Conservation (phyloP, 176 grass and related monocot genomes). For the Rhynchospora pubera region DNA sequence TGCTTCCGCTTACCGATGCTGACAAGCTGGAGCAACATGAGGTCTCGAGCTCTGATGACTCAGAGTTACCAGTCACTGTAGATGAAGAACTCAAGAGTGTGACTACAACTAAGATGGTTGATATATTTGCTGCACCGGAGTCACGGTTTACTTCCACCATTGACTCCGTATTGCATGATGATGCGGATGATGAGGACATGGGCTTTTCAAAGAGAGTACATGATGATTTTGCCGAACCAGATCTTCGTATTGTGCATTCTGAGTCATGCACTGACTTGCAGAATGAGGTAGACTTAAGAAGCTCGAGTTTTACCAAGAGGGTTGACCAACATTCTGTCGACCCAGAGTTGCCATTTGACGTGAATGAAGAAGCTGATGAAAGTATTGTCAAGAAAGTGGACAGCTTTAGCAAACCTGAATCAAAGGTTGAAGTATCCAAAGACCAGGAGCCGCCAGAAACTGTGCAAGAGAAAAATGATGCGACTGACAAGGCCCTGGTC, state of each 20-base stretch:
- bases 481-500: background rate
- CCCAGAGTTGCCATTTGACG: background rate
- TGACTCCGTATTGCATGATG: conserved; percentile 2
- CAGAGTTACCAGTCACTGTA: background rate
- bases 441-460: background rate
- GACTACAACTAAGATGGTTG: conserved; percentile 9
- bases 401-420: conserved; percentile 10
- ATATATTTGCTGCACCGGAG: conserved; percentile 10
- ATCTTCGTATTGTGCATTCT: background rate
- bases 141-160: background rate
- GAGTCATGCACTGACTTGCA: background rate
- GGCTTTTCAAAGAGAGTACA: conserved; percentile 9
- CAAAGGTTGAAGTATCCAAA: background rate
- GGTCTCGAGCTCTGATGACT: background rate
- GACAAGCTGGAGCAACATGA: conserved; percentile 19
- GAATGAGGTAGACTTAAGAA: background rate
- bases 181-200: background rate
- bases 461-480: background rate
- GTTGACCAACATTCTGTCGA: background rate
- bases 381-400: conserved; percentile 22
- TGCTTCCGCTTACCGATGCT: conserved; percentile 41
- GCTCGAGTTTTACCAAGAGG: conserved; percentile 17
- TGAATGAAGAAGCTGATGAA: background rate
- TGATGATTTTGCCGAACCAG: background rate
- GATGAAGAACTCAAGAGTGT: background rate